Evolutionary conservation across 441 rosid species (phyloP).

Genomic region (Viola pubescens): DNA sequence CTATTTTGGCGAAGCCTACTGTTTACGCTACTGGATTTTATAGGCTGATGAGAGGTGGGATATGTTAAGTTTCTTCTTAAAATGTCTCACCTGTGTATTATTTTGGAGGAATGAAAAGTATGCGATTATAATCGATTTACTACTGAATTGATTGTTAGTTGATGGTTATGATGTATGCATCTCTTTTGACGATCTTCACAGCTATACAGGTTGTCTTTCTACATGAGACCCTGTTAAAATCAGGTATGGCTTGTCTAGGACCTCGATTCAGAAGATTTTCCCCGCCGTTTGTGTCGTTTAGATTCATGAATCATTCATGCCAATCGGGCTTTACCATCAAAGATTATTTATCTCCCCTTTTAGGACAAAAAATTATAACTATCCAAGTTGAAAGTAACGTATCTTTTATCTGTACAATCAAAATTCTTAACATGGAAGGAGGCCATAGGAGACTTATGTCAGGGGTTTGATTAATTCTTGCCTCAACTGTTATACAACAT

Average conservation of each 20-base stretch:
- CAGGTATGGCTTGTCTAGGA: no score
- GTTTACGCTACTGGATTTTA: slow-evolving; percentile 20
- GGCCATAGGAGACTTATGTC: not conserved
- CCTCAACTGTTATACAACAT: slow-evolving; percentile 12
- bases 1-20: slow-evolving; percentile 13
- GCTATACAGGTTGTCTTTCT: not conserved
- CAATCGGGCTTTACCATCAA: no score
- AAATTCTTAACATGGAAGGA: slow-evolving; percentile 5
- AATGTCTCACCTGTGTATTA: slow-evolving; percentile 41
- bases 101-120: slow-evolving; percentile 26
- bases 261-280: no score
- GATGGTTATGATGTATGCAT: no score
- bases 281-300: no score
- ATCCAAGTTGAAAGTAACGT: no score
- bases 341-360: no score
- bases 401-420: not conserved
- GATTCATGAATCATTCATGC: no score
- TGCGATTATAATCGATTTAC: slow-evolving; percentile 26
- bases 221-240: no score
- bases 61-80: slow-evolving; percentile 24
- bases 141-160: not conserved
- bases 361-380: no score
- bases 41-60: slow-evolving; percentile 30
- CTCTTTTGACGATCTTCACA: slow-evolving; percentile 1
- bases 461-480: not conserved